These are phyloP conservation scores for Cyclanthera cordifolia DNA, from an alignment of 306 rosid genomes.

Conservation along the genomic window DNA sequence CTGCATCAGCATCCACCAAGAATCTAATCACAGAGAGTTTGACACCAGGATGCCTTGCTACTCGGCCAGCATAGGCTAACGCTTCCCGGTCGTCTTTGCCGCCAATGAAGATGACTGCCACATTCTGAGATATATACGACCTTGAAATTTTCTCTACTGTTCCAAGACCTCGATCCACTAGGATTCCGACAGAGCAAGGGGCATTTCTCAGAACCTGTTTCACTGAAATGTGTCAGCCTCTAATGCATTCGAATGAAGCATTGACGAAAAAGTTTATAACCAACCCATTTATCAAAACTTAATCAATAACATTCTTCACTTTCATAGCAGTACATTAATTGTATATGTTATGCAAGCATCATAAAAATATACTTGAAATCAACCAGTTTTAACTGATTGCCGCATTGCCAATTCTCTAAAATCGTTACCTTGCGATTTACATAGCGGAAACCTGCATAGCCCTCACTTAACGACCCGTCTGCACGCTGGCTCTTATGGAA, in stretches of 20 bases:
- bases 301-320: not conserved
- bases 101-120: conserved; percentile 71
- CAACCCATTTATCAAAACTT: not conserved
- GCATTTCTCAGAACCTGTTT: conserved; percentile 58
- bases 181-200: conserved; percentile 82
- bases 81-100: conserved; percentile 92
- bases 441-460: conserved; percentile 55
- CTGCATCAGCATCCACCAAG: conserved; percentile 41
- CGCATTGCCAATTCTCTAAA: not conserved
- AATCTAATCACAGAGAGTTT: conserved; percentile 70
- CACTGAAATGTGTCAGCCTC: conserved; percentile 4
- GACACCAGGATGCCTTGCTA: conserved; percentile 62
- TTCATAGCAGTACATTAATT: not conserved
- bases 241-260: not conserved
- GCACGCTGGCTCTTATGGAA: conserved; percentile 52
- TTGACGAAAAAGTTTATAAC: not conserved
- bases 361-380: no score
- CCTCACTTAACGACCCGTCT: conserved; percentile 47
- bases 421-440: conserved; percentile 74
- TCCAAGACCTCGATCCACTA: conserved; percentile 90
- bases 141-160: conserved; percentile 38
- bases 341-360: no score
- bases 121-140: conserved; percentile 26
- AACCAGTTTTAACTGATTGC: not conserved
- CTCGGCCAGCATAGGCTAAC: conserved; percentile 49